A percentile compares a stretch with the other conserved stretches of the same genome.
Conservation (phyloP, 2,329 filamentous ascomycete species). For the Apiospora kogelbergensis region DNA sequence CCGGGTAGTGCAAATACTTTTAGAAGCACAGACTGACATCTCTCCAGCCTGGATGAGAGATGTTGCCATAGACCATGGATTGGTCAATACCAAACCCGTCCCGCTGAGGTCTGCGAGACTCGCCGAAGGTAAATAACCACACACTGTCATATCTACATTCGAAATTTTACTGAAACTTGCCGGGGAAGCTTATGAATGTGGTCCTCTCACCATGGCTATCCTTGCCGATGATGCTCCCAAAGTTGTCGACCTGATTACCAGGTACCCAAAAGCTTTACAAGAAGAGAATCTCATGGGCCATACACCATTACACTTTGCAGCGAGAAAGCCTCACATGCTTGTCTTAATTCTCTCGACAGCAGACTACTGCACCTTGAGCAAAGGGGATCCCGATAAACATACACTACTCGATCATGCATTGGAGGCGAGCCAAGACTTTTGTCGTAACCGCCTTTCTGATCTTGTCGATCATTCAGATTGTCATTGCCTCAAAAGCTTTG, state of each 20-base stretch:
- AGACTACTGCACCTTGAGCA: not conserved
- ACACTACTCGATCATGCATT: not conserved
- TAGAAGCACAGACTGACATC: not conserved
- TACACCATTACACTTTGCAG: not conserved
- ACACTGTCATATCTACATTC: too few relatives aligned
- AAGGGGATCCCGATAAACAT: not conserved
- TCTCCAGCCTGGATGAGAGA: not conserved
- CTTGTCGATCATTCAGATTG: not conserved
- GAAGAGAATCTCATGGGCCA: not conserved
- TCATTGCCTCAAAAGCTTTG: not conserved
- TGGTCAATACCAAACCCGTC: too few relatives aligned
- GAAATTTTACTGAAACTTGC: not conserved
- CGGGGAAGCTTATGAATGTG: not conserved
- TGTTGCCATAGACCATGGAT: not conserved
- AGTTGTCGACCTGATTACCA: not conserved
- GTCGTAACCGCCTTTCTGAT: too few relatives aligned
- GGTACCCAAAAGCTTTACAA: not conserved
- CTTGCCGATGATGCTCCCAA: not conserved
- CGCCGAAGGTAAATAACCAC: not conserved
- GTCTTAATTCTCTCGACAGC: not conserved
- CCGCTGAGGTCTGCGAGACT: not conserved
- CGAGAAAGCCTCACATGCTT: not conserved
- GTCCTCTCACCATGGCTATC: not conserved
- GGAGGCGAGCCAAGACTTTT: not conserved
- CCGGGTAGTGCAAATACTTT: too few relatives aligned